Conservation (phyloP, 2,329 filamentous ascomycete species). For the Calonectria honghensis region DNA sequence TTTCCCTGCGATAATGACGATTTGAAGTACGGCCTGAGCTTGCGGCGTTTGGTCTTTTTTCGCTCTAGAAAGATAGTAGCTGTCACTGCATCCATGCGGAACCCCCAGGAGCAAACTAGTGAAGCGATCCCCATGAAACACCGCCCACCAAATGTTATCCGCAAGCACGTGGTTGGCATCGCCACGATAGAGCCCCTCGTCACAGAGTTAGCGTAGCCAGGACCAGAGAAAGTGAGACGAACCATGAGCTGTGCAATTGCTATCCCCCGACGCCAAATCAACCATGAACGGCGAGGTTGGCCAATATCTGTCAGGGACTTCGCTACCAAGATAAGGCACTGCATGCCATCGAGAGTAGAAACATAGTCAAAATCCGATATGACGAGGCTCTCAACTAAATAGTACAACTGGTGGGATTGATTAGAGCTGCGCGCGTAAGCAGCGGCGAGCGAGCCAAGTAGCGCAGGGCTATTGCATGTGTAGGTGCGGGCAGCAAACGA, state of each 20-base stretch:
- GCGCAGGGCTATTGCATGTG: slow-evolving; percentile 26
- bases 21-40: background rate
- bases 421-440: slow-evolving; percentile 27
- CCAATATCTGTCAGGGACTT: slow-evolving; percentile 28
- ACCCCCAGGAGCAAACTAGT: slow-evolving; percentile 32
- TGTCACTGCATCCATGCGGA: slow-evolving; percentile 31
- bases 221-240: background rate
- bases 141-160: slow-evolving; percentile 28
- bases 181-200: slow-evolving; percentile 24
- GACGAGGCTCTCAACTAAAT: slow-evolving; percentile 27
- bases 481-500: slow-evolving; percentile 32
- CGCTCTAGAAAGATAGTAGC: background rate
- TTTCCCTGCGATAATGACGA: slow-evolving; percentile 25
- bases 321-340: slow-evolving; percentile 28
- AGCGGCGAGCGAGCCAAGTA: slow-evolving; percentile 5
- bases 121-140: slow-evolving; percentile 33
- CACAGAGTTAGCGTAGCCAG: background rate
- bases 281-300: slow-evolving; percentile 29
- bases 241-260: slow-evolving; percentile 36
- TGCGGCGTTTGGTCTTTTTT: background rate
- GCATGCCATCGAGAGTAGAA: slow-evolving; percentile 28
- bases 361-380: slow-evolving; percentile 29
- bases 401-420: slow-evolving; percentile 14
- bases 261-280: slow-evolving; percentile 30
- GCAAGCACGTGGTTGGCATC: background rate